Evolutionary conservation across 2,329 filamentous ascomycete species (phyloP).

Genomic region (Madurella mycetomatis): DNA sequence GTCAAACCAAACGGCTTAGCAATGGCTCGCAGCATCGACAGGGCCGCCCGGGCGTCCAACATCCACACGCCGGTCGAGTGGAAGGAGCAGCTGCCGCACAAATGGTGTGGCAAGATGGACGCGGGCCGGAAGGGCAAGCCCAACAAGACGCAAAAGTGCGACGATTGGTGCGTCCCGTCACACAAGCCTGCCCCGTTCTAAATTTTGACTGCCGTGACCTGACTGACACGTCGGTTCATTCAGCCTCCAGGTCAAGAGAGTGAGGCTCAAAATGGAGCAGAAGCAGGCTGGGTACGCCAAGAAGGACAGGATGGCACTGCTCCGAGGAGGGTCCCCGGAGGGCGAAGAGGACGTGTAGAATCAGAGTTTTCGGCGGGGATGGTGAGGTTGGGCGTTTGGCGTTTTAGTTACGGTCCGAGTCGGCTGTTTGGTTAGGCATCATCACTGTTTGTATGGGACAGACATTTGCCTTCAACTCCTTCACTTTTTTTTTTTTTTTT

Average conservation of each 20-base stretch:
- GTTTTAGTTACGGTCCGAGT: too few relatives aligned
- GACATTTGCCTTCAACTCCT: too few relatives aligned
- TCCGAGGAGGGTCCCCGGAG: not conserved
- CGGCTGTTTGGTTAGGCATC: too few relatives aligned
- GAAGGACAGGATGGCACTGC: not conserved
- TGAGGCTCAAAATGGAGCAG: not conserved
- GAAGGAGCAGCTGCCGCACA: slow-evolving; percentile 20
- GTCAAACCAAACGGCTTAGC: not conserved
- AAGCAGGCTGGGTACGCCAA: not conserved
- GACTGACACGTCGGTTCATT: not conserved
- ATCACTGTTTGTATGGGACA: too few relatives aligned
- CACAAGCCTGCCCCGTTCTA: not conserved
- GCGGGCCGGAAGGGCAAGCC: slow-evolving; percentile 18
- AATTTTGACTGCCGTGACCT: not conserved
- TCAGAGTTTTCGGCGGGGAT: too few relatives aligned
- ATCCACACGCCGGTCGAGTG: slow-evolving; percentile 10
- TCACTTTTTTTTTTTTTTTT: too few relatives aligned
- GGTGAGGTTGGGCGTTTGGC: too few relatives aligned
- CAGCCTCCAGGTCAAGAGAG: not conserved
- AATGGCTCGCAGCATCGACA: not conserved
- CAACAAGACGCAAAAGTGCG: slow-evolving; percentile 26
- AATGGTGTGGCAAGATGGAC: slow-evolving; percentile 24
- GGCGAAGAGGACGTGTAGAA: too few relatives aligned
- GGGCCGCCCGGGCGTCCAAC: not conserved
- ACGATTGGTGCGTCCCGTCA: slow-evolving; percentile 9